phyloP scores from a whole-genome alignment of 106 monocot species.

The Xerophyta viscosa region DNA sequence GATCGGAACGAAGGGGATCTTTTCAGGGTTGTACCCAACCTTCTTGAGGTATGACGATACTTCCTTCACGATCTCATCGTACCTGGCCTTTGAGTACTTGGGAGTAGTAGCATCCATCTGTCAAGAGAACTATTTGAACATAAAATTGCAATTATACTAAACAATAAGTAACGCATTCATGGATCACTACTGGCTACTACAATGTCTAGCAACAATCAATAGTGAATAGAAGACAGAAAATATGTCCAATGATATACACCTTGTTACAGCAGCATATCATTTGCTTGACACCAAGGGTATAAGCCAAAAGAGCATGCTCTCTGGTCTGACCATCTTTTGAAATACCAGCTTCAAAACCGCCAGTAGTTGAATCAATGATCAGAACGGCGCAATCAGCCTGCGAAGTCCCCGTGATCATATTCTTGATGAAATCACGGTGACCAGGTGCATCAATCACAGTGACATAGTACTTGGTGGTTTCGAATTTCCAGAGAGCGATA shows the following conservation, averaged over 20 bases:
- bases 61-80: slow-evolving; percentile 63
- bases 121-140: no score
- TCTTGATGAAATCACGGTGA: slow-evolving; percentile 39
- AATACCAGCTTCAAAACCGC: slow-evolving; percentile 39
- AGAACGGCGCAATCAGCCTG: slow-evolving; percentile 35
- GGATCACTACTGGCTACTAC: no score
- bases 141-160: no score
- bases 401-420: slow-evolving; percentile 36
- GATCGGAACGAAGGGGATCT: slow-evolving; percentile 31
- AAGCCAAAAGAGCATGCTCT: slow-evolving; percentile 37
- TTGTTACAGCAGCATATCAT: slow-evolving; percentile 47
- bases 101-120: slow-evolving; percentile 65
- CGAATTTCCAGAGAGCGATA: slow-evolving; percentile 34
- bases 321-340: slow-evolving; percentile 41
- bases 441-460: slow-evolving; percentile 46
- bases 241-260: neutral
- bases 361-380: slow-evolving; percentile 36
- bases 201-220: no score
- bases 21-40: slow-evolving; percentile 47
- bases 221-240: no score
- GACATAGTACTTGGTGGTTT: slow-evolving; percentile 35
- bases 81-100: slow-evolving; percentile 36
- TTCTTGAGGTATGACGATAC: slow-evolving; percentile 66
- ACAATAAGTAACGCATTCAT: no score
- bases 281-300: slow-evolving; percentile 34